phyloP scores from a whole-genome alignment of 305 asterid species.

The Striga hermonthica region DNA sequence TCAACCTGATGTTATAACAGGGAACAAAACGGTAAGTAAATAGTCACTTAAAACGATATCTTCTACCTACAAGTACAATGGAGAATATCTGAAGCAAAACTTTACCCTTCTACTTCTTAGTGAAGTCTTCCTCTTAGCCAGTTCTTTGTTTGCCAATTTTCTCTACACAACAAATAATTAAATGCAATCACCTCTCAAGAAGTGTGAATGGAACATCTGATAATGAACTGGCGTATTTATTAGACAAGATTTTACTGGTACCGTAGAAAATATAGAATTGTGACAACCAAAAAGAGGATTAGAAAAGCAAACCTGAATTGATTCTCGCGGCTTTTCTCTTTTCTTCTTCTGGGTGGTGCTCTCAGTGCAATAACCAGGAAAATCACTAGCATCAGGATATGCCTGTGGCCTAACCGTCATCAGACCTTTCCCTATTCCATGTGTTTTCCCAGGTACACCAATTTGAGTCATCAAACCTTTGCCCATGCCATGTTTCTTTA shows the following conservation, averaged over 20 bases:
- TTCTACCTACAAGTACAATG: slow-evolving; percentile 2
- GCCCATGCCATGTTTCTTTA: slow-evolving; percentile 59
- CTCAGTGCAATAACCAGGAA: slow-evolving; percentile 40
- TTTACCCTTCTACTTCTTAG: slow-evolving; percentile 56
- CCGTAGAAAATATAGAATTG: slow-evolving; percentile 4
- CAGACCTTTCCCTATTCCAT: slow-evolving; percentile 80
- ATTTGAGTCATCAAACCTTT: slow-evolving; percentile 57
- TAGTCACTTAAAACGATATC: slow-evolving; percentile 14
- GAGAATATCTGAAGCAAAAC: slow-evolving; percentile 20
- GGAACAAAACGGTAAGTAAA: slow-evolving; percentile 22
- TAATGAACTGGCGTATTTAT: slow-evolving; percentile 5
- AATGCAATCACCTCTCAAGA: slow-evolving; percentile 24
- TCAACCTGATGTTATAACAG: slow-evolving; percentile 44
- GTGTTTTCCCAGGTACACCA: slow-evolving; percentile 39
- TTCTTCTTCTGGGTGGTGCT: slow-evolving; percentile 44
- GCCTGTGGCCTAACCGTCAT: slow-evolving; percentile 52
- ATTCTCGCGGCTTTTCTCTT: slow-evolving; percentile 52
- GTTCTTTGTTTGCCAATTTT: slow-evolving; percentile 56
- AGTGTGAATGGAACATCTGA: slow-evolving; percentile 16
- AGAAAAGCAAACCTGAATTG: slow-evolving; percentile 56
- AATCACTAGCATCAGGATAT: slow-evolving; percentile 43
- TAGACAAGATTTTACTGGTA: slow-evolving; percentile 22
- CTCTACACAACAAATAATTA: slow-evolving; percentile 46
- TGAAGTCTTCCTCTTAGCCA: slow-evolving; percentile 58
- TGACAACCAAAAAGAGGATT: slow-evolving; percentile 28